Evolutionary conservation across 352 stramenopile species (phyloP), one percentile per base, ranked within the genome.

Genomic region (Globisporangium nagaii): DNA sequence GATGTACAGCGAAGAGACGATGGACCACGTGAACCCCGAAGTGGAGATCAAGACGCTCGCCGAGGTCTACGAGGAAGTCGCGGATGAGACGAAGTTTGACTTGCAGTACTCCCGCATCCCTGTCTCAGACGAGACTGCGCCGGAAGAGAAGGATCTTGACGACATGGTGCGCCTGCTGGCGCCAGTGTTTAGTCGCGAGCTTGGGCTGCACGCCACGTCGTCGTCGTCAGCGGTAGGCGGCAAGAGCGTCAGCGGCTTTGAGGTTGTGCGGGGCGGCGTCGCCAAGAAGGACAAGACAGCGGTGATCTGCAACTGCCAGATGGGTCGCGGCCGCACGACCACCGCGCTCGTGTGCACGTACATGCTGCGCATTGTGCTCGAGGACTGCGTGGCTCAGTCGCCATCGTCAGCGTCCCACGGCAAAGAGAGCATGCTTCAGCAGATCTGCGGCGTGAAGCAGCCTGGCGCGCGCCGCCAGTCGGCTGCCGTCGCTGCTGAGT

Each of bases 271-370:
- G 27, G 25, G 20, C 24, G 28, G 27, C 3, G 27, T 22, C 17
- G 27, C 60, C 19, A 65, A 71, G 19, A 68, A 67, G 39, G 46
- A 53, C 25, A 79, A 74, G 58, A 90, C 76, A 5, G 84, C 84
- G 3, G 83, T 90, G 22, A 75, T 96, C 35, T 96, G 87, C 65
- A 96, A 96, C 48, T 96, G 88, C 46, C 88, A 96, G 63, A 96
- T 96, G 83, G 88, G 88, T 3, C 78, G 86, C 19, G 88, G 86
- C 5, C 72, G 86, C 17, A 96, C 86, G 17, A 96, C 88, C 1
- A 95, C 85, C 1, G 87, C 86, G n/a, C 63, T 96, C 4, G 79
- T 96, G 11, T 94, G 88, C 53, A 80, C 85, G 2, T 92, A 88
- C 54, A 91, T 95, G 82, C 67, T 95, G n/a, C 77, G 85, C 12